Conservation (phyloP, 441 rosid species). For the Erodium trifolium region DNA sequence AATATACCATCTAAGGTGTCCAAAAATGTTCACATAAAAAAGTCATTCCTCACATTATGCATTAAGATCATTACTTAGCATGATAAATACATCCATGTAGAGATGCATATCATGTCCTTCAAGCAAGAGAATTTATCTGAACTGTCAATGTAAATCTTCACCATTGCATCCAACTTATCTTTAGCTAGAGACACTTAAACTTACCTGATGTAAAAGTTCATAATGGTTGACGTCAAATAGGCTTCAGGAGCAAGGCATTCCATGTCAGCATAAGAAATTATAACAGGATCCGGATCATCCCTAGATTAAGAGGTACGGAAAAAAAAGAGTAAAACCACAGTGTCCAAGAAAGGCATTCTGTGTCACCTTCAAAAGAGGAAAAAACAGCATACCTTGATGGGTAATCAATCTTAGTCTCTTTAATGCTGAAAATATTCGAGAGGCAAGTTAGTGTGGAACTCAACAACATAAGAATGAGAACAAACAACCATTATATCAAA, state of each 20-base stretch:
- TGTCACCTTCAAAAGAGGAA: constrained; percentile 6
- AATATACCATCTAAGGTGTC: neutral
- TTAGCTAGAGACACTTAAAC: constrained; percentile 15
- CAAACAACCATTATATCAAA: constrained; percentile 9
- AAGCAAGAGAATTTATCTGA: neutral
- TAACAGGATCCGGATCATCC: constrained; percentile 60
- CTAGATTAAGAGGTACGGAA: constrained; percentile 31
- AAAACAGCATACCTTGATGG: constrained; percentile 58
- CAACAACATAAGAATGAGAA: constrained; percentile 10
- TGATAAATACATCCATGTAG: neutral
- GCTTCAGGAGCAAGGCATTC: constrained; percentile 57
- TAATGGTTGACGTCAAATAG: constrained; percentile 63
- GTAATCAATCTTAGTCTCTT: constrained; percentile 48
- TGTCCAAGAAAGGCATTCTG: neutral
- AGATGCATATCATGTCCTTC: neutral
- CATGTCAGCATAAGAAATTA: constrained; percentile 50
- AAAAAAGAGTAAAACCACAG: neutral
- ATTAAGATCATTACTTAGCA: neutral
- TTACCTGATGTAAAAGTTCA: constrained; percentile 83
- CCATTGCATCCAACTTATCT: neutral
- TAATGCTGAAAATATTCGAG: constrained; percentile 43
- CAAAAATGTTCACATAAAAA: neutral
- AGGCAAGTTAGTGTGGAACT: constrained; percentile 18
- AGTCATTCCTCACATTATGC: neutral
- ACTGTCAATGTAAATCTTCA: neutral